phyloP scores from a whole-genome alignment of 1,139 yeast genomes.

The Yamadazyma atmosphaerica region DNA sequence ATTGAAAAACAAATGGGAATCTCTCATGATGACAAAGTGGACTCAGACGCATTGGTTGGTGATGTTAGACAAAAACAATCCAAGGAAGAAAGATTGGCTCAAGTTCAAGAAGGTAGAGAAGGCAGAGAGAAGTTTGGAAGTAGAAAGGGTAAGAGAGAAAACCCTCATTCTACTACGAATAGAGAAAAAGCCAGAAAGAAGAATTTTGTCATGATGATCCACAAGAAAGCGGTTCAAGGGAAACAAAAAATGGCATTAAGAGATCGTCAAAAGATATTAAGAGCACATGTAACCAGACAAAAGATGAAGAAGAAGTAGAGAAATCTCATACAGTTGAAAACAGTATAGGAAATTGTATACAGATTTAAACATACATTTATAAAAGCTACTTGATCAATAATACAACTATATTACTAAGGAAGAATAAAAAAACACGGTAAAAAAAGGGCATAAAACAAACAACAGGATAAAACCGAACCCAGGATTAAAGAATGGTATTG shows the following conservation, averaged over 20 bases:
- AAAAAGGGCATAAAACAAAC: background rate
- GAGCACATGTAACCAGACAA: slow-evolving; percentile 85
- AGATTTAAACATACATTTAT: slow-evolving; percentile 2
- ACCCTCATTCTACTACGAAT: slow-evolving; percentile 87
- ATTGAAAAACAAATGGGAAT: slow-evolving; percentile 70
- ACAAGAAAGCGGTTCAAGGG: slow-evolving; percentile 91
- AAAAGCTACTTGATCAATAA: slow-evolving; percentile 2
- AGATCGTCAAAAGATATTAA: slow-evolving; percentile 82
- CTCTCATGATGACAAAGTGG: slow-evolving; percentile 80
- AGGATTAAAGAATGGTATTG: background rate
- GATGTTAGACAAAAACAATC: slow-evolving; percentile 80
- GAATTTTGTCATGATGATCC: slow-evolving; percentile 99
- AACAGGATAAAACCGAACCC: background rate
- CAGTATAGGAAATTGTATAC: slow-evolving; percentile 16
- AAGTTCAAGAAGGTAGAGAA: slow-evolving; percentile 86
- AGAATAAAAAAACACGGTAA: background rate
- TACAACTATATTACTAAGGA: slow-evolving; percentile 3
- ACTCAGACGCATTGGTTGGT: slow-evolving; percentile 77
- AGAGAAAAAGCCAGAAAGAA: slow-evolving; percentile 96
- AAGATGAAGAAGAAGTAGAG: slow-evolving; percentile 69
- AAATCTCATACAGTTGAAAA: background rate
- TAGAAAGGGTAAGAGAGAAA: slow-evolving; percentile 77
- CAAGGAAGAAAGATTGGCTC: slow-evolving; percentile 88
- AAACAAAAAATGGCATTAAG: slow-evolving; percentile 86
- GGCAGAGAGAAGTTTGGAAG: slow-evolving; percentile 91